phyloP scores from a whole-genome alignment of 345 rosid species.

The Syzygium aromaticum region DNA sequence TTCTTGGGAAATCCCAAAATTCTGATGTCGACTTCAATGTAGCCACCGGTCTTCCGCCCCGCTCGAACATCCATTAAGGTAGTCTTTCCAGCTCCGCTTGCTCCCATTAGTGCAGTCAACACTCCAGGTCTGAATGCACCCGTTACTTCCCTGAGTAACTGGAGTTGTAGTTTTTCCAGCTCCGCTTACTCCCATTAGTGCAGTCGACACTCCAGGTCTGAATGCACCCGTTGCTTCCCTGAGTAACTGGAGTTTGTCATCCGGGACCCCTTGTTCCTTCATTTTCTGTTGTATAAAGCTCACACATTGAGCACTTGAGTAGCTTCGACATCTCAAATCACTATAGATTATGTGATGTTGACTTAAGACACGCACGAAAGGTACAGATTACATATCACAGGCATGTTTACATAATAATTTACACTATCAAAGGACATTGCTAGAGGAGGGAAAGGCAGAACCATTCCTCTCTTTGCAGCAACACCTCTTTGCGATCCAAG shows the following conservation, averaged over 20 bases:
- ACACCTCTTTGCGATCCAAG: constrained; percentile 16
- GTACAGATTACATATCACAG: constrained; percentile 17
- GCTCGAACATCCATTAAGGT: constrained; percentile 40
- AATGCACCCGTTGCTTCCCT: constrained; percentile 25
- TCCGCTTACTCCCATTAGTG: constrained; percentile 44
- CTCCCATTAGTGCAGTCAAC: constrained; percentile 38
- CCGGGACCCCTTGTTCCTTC: constrained; percentile 31
- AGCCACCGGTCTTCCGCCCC: constrained; percentile 35
- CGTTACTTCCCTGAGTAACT: constrained; percentile 24
- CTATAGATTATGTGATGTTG: background rate
- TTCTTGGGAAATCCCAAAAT: constrained; percentile 34
- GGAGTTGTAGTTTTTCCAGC: constrained; percentile 44
- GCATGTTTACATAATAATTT: constrained; percentile 47
- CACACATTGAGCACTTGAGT: background rate
- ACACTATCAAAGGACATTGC: constrained; percentile 52
- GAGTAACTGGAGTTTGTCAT: constrained; percentile 30
- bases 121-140: constrained; percentile 39
- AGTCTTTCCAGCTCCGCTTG: constrained; percentile 45
- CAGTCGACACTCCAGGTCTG: constrained; percentile 35
- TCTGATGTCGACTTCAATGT: constrained; percentile 28
- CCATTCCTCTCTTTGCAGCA: constrained; percentile 43
- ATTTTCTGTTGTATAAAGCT: constrained; percentile 22
- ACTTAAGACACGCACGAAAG: background rate
- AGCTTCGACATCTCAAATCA: background rate
- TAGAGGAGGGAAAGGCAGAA: constrained; percentile 46